Percentiles rank a stretch among this genome's conserved stretches.
Evolutionary conservation across 2,329 filamentous ascomycete genomes (phyloP).

Genomic region (Arthrobotrys sphaeroides): DNA sequence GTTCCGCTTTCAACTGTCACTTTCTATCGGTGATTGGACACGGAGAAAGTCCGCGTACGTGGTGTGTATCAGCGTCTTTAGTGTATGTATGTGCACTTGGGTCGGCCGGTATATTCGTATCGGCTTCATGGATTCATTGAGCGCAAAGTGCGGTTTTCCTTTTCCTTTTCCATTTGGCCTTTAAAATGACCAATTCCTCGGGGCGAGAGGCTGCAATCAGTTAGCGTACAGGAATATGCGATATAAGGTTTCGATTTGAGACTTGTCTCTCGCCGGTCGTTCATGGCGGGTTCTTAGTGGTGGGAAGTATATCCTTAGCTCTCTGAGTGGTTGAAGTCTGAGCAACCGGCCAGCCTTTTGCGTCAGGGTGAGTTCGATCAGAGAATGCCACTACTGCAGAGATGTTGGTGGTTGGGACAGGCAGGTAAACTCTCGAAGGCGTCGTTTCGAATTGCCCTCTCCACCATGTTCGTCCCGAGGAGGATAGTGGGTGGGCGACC

Average conservation of each 20-base stretch:
- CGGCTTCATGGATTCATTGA: neutral
- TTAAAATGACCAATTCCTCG: neutral
- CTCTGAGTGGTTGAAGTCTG: neutral
- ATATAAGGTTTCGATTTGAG: slow-evolving; percentile 42
- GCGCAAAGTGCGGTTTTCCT: neutral
- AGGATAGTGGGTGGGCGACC: neutral
- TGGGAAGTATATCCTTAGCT: slow-evolving; percentile 44
- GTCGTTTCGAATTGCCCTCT: slow-evolving; percentile 36
- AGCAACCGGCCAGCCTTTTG: neutral
- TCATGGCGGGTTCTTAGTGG: slow-evolving; percentile 24
- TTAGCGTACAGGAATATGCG: slow-evolving; percentile 20
- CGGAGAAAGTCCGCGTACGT: neutral
- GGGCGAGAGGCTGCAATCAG: slow-evolving; percentile 16
- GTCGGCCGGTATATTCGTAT: neutral
- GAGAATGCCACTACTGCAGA: slow-evolving; percentile 8
- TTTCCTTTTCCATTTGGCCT: neutral
- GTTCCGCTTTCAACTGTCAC: slow-evolving; percentile 12
- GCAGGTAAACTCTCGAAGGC: neutral
- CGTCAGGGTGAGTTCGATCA: slow-evolving; percentile 4
- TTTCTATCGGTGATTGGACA: neutral
- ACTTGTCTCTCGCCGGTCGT: slow-evolving; percentile 25
- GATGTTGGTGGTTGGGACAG: neutral
- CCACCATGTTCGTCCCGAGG: slow-evolving; percentile 2
- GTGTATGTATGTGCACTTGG: neutral
- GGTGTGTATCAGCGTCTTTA: neutral